Conservation (phyloP, 371 early-diverging fungal species). For the Encephalitozoon romaleae region DNA sequence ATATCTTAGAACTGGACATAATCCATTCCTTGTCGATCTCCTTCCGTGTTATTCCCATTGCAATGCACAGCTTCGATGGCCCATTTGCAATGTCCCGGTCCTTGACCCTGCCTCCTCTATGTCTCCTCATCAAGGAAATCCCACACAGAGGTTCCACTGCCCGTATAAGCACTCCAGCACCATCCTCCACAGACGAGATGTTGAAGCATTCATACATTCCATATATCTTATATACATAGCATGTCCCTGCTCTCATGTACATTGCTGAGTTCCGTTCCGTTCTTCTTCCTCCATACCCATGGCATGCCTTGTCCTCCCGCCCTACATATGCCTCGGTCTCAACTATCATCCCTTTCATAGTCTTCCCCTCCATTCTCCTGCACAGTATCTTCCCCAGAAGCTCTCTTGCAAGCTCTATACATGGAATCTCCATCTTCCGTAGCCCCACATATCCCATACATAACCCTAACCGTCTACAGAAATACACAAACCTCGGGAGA, state of each 20-base stretch:
- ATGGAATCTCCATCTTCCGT: background rate
- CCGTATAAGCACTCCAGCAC: constrained; percentile 1
- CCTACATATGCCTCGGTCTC: background rate
- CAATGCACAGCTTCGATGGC: constrained; percentile 7
- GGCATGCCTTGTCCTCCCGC: background rate
- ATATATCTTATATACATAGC: constrained; percentile 5
- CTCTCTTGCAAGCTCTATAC: background rate
- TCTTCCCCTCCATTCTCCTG: background rate
- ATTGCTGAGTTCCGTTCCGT: background rate
- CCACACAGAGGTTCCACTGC: background rate
- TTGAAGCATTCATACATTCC: constrained; percentile 6
- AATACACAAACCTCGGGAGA: too few relatives aligned
- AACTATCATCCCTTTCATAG: background rate
- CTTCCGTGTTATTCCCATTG: background rate
- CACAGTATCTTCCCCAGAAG: background rate
- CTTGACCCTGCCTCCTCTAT: background rate
- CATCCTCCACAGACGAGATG: background rate
- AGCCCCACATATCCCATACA: too few relatives aligned
- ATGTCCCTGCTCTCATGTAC: constrained; percentile 2
- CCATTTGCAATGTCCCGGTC: background rate
- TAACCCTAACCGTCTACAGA: too few relatives aligned
- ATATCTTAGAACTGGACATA: background rate
- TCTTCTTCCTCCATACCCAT: background rate
- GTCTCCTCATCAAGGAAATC: background rate
- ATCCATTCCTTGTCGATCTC: background rate